Evolutionary conservation across 2,329 filamentous ascomycete genomes (phyloP).

Genomic region (Albifimbria verrucaria): DNA sequence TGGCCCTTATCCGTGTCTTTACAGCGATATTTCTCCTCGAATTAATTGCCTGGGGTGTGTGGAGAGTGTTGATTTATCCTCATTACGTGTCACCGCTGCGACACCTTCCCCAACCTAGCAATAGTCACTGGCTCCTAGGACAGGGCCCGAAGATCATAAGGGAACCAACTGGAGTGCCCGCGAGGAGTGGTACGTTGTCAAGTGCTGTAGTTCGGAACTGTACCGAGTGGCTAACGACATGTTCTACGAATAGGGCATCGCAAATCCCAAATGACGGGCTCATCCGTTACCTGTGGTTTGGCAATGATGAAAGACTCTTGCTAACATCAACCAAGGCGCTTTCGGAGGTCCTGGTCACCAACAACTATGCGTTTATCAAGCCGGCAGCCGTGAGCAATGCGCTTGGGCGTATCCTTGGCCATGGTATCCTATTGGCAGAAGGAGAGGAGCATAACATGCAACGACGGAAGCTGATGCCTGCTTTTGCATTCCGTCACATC

Average conservation of each 20-base stretch:
- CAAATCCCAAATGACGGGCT: slow-evolving; percentile 65
- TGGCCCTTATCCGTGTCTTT: slow-evolving; percentile 30
- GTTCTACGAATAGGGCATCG: slow-evolving; percentile 51
- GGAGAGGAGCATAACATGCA: slow-evolving; percentile 87
- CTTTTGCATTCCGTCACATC: slow-evolving; percentile 81
- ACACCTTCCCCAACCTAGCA: slow-evolving; percentile 41
- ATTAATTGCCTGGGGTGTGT: slow-evolving; percentile 33
- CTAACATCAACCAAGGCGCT: slow-evolving; percentile 61
- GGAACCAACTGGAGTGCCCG: slow-evolving; percentile 39
- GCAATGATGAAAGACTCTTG: slow-evolving; percentile 63
- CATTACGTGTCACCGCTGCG: slow-evolving; percentile 47
- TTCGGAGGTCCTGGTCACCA: slow-evolving; percentile 66
- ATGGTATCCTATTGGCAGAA: slow-evolving; percentile 75
- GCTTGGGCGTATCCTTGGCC: slow-evolving; percentile 63
- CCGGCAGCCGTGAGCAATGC: slow-evolving; percentile 50
- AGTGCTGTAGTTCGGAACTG: neutral
- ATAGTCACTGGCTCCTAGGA: slow-evolving; percentile 44
- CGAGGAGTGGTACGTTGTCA: slow-evolving; percentile 42
- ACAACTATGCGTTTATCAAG: slow-evolving; percentile 68
- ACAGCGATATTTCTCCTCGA: slow-evolving; percentile 31
- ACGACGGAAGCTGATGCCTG: slow-evolving; percentile 74
- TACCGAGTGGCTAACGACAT: neutral
- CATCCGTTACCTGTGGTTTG: slow-evolving; percentile 61
- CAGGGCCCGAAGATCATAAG: slow-evolving; percentile 38
- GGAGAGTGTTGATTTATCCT: slow-evolving; percentile 44